Conservation (phyloP, 2,329 filamentous ascomycete species). For the Arthrobotrys conoides region DNA sequence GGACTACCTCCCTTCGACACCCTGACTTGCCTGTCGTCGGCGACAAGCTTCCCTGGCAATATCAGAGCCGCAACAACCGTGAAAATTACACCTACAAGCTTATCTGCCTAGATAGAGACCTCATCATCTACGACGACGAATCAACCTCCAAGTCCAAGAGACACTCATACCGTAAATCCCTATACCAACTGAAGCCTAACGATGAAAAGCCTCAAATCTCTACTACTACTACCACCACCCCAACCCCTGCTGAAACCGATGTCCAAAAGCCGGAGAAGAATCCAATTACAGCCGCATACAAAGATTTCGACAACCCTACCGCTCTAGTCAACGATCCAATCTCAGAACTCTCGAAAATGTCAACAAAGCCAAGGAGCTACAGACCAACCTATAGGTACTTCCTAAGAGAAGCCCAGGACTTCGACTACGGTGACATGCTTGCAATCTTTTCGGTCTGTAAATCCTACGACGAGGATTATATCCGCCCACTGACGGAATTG, state of each 20-base stretch:
- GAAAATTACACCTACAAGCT: background rate
- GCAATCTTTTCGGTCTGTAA: constrained; percentile 14
- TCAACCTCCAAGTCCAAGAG: background rate
- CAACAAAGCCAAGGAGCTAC: background rate
- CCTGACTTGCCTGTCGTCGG: background rate
- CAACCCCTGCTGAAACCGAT: background rate
- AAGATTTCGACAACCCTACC: constrained; percentile 5
- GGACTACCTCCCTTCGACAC: background rate
- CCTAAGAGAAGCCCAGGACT: constrained; percentile 9
- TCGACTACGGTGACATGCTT: constrained; percentile 9
- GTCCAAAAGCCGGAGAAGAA: background rate
- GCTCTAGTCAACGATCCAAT: background rate
- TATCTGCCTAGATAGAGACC: background rate
- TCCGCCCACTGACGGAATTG: constrained; percentile 13
- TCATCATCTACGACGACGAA: constrained; percentile 1
- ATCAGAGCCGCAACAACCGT: background rate
- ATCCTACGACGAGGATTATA: background rate
- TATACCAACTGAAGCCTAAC: background rate
- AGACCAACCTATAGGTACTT: constrained; percentile 4
- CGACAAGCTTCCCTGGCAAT: background rate
- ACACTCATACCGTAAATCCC: background rate
- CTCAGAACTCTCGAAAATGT: background rate
- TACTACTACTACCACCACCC: no score
- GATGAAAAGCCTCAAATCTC: background rate
- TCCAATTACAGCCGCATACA: background rate